A percentile compares a stretch with the other conserved stretches of the same genome.
These are phyloP conservation scores for Thymus quinquecostatus DNA, from an alignment of 257 asterid genomes.

Conservation along the genomic window DNA sequence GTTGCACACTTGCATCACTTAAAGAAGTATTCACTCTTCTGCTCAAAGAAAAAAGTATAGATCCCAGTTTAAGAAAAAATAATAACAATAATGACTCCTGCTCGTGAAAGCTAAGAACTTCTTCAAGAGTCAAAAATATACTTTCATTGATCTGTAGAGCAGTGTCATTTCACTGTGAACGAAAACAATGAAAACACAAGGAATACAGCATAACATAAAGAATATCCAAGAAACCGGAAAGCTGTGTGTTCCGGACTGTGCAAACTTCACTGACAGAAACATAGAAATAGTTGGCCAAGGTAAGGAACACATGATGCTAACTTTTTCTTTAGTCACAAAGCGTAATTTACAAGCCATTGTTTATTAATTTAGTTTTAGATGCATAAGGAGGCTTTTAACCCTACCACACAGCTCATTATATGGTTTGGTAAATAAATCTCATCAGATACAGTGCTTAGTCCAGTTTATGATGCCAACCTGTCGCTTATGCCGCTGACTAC, in stretches of 20 bases:
- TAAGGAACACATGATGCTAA: conserved; percentile 8
- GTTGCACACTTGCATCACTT: too few relatives aligned
- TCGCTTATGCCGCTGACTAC: conserved; percentile 87
- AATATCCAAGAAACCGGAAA: neutral
- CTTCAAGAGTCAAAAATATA: too few relatives aligned
- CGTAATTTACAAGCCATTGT: neutral
- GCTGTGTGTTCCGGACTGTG: too few relatives aligned
- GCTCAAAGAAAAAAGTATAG: too few relatives aligned
- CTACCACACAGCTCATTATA: neutral
- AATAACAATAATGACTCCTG: too few relatives aligned
- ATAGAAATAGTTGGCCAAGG: neutral
- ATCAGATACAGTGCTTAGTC: conserved; percentile 17
- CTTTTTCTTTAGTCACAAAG: neutral
- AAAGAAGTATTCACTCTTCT: too few relatives aligned
- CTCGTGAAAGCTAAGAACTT: too few relatives aligned
- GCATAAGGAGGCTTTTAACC: neutral
- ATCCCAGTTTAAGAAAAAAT: too few relatives aligned
- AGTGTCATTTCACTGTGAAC: neutral
- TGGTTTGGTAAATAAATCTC: conserved; percentile 15
- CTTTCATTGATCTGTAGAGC: too few relatives aligned
- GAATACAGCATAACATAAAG: neutral
- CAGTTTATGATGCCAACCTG: conserved; percentile 59
- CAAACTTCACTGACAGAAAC: neutral
- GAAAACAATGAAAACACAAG: neutral
- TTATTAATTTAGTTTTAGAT: neutral